Base-by-base conservation (phyloP, 805 yeast genomes). In the Candida parachauliodes region DNA sequence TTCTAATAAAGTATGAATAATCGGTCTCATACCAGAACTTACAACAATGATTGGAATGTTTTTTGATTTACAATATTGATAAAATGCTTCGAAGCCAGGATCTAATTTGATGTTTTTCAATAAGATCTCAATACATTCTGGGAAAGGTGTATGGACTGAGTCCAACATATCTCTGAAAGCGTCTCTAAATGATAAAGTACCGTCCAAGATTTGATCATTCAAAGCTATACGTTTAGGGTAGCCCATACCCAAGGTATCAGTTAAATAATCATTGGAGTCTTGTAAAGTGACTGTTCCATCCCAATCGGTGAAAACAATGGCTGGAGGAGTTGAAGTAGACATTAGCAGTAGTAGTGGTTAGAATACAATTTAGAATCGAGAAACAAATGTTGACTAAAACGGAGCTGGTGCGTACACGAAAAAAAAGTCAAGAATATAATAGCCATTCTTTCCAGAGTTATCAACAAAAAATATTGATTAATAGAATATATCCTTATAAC, bases 241-340 rank as follows among this genome's bases (percentile, higher is more conserved):
- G 3, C 98, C 98, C 59, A 88, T 83, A 3, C 99, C 99, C 16
- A 83, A 68, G 50, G 77, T 77, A 58, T 93, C 98, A 7, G 97
- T 89, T 45, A 93, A 67, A 58, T 72, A 84, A 60, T 93, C 98
- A 59, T 93, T 93, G 42, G 96, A 85, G 60, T 93, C 99, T 59
- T 91, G 95, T 42, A 85, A 67, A 9, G 98, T 93, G 46, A 93
- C 93, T 2, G 98, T 93, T 20, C 99, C 99, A 59, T 93, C 99
- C 79, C 94, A 93, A 60, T 93, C 99, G 29, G 97, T 85, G 70
- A 93, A 93, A 29, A 93, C 83, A 52, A 93, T 88, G 32, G 95
- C 91, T 34, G 62, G 63, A 19, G 61, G 57, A 11, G 33, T 16
- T n/a, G 42, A 28, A 31, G 60, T 43, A 21, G 36, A 29, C 42